Base-by-base conservation (phyloP, 2,329 filamentous ascomycete species). In the Daldinia sp. region DNA sequence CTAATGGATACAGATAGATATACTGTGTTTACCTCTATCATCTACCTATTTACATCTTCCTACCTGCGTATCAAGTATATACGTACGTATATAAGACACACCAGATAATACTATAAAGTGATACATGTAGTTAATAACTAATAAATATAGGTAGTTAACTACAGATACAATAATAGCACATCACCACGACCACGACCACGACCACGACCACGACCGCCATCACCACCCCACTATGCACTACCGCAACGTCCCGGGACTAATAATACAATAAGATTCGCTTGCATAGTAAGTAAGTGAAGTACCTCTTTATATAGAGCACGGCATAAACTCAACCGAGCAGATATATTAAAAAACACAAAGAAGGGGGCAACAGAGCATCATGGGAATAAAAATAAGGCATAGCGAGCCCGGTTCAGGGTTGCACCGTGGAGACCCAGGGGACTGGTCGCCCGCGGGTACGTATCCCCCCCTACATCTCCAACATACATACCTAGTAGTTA, bases 401-500 rank as follows among this genome's bases (percentile, higher is more conserved):
- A 6, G 28, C 46, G 15, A 44, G 44, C 35, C 42, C 54, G 30
- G 56, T 18, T 6, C 37, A 51, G 50, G 63, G 69, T 71, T 66
- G 67, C 69, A 71, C 69, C 59, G 61, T 56, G 67, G 67, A 39
- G 64, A 69, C 69, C 69, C 69, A 69, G 64, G 51, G 64, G 59
- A 69, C 54, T 69, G 69, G 69, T 67, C 60, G 60, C 54, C 55
- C 60, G 35, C 35, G 18, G 41, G 33, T 44, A 35, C 44, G 33
- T 35, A 48, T 23, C 54, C 60, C 18, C 46, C 41, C 26, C 26
- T 28, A 15, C 46, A 35, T 15, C 30, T 33, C 30, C 30, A 39
- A 12, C 35, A 13, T 39, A 39, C 5, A 9, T 44, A 44, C 41
- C 18, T 41, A 41, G n/a, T n/a, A 30, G 4, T 7, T 30, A 30